Evolutionary conservation across 768 basidiomycete genomes (phyloP), one percentile per base, ranked within the genome.

Genomic region (Crucibulum laeve): DNA sequence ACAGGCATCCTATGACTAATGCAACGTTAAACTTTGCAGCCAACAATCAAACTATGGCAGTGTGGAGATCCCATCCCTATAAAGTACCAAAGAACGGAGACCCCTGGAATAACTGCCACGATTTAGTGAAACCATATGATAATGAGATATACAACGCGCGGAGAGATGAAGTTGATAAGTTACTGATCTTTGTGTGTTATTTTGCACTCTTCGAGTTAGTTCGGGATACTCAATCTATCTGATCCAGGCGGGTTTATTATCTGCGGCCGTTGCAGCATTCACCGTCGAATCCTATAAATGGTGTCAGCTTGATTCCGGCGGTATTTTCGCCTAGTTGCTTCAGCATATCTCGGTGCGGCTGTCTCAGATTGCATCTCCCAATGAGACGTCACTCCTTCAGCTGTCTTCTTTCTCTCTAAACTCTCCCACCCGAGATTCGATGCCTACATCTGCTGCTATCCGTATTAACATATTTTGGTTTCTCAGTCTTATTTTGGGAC

Each of bases 131-230:
- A 24, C 50, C 47, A 23, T 54, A 58, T 28, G 61, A 64, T 35
- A 52, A 57, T 7, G 54, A 52, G n/a, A 55, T 62, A 54, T 62
- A 58, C 40, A 54, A 56, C n/a, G 56, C 49, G 4, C 62, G 62
- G 62, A 54, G 53, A 28, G 58, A 60, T 26, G 59, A 60, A 44
- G 53, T 62, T 4, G 58, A 62, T 38, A 60, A 62, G 25, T 45
- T 61, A n/a, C 46, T 62, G 17, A 58, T 65, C 18, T 68, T 67
- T 41, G 64, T 67, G 35, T 44, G 59, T 48, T 21, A n/a, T 42
- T 34, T 8, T 30, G 34, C 39, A 24, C 11, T 17, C 21, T 11
- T 30, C 35, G 1, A 19, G 5, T 17, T 21, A 3, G 23, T 36
- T 32, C 30, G 21, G 13, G 8, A n/a, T 28, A 4, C 14, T 23